Conservation (phyloP, 805 yeast genomes). For the Cyberlindnera saturnus region DNA sequence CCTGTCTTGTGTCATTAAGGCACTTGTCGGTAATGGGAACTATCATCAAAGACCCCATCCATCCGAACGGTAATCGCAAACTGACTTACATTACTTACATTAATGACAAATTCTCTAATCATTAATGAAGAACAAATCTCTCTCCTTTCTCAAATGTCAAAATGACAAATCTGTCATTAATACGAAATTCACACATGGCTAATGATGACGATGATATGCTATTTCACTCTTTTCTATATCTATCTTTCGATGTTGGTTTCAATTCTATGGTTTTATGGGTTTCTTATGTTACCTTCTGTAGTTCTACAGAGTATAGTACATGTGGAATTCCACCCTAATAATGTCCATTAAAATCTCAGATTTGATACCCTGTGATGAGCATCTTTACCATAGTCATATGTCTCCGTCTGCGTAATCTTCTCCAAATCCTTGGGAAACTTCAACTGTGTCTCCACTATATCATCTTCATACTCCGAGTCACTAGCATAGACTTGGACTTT, state of each 20-base stretch:
- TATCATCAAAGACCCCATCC: no score
- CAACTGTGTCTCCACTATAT: conserved; percentile 2
- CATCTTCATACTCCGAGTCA: conserved; percentile 9
- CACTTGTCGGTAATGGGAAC: no score
- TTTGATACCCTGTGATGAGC: conserved; percentile 6
- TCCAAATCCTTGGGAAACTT: background rate
- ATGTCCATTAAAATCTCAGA: background rate
- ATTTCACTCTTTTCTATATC: background rate
- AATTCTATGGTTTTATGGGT: no score
- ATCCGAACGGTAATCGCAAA: no score
- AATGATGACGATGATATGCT: background rate
- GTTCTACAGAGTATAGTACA: no score
- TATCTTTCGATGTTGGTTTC: no score
- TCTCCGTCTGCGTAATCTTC: conserved; percentile 13
- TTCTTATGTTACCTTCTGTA: no score
- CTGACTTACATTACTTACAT: no score
- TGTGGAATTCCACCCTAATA: no score
- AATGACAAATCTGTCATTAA: background rate
- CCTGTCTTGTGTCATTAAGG: no score
- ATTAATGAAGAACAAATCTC: no score
- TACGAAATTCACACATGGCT: background rate
- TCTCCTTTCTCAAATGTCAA: background rate
- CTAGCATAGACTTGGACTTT: conserved; percentile 6
- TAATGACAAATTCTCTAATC: no score
- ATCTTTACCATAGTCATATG: conserved; percentile 14